Evolutionary conservation across 2,329 filamentous ascomycete species (phyloP).

Genomic region (Neonectria magnoliae): DNA sequence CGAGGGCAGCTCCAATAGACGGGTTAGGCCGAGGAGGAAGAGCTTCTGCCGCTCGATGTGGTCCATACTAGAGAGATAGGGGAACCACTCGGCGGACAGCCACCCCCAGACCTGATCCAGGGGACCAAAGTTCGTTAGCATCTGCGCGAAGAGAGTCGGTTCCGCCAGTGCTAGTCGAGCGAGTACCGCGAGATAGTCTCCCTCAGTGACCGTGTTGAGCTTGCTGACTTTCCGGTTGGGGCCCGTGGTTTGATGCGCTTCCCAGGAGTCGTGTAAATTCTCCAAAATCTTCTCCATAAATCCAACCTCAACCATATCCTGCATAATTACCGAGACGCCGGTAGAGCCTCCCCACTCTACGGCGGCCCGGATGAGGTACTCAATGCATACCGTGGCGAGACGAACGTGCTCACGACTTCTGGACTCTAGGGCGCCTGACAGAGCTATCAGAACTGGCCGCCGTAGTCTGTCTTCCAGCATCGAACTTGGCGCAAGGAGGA

Average conservation of each 20-base stretch:
- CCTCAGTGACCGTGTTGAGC: constrained; percentile 79
- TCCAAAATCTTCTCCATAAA: constrained; percentile 72
- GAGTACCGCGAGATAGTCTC: constrained; percentile 86
- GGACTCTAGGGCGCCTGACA: constrained; percentile 60
- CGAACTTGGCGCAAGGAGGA: constrained; percentile 74
- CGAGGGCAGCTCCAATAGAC: constrained; percentile 72
- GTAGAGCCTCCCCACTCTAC: constrained; percentile 68
- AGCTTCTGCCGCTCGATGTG: constrained; percentile 75
- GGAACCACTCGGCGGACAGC: constrained; percentile 73
- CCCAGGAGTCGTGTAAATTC: constrained; percentile 73
- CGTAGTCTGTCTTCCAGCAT: constrained; percentile 68
- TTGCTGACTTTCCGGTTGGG: constrained; percentile 76
- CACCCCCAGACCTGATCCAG: constrained; percentile 66
- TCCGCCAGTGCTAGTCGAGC: constrained; percentile 80
- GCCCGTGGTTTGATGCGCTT: constrained; percentile 83
- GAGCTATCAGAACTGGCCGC: constrained; percentile 59
- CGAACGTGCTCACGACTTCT: constrained; percentile 68
- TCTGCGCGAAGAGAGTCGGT: constrained; percentile 72
- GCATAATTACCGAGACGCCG: constrained; percentile 71
- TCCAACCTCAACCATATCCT: constrained; percentile 71
- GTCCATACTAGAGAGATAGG: constrained; percentile 73
- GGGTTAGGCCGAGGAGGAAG: constrained; percentile 76
- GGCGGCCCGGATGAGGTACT: constrained; percentile 72
- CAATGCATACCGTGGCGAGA: constrained; percentile 68
- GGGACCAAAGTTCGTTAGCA: constrained; percentile 59